Evolutionary conservation across 2,329 filamentous ascomycete species (phyloP).

Genomic region (Fusarium decemcellulare): DNA sequence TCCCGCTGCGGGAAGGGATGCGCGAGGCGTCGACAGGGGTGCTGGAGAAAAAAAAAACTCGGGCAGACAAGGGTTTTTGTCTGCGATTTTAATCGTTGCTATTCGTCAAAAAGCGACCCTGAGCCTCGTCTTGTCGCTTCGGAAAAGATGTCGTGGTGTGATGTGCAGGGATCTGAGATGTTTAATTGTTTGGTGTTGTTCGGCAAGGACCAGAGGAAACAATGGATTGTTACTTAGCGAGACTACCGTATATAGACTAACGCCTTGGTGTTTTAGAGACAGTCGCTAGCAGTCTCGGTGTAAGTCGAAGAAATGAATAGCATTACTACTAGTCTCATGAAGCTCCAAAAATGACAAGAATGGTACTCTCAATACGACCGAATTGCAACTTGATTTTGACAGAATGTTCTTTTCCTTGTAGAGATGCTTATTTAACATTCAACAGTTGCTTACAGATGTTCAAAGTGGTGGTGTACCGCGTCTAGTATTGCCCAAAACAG

Average conservation of each 20-base stretch:
- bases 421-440: too few relatives aligned
- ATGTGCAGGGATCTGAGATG: constrained; percentile 20
- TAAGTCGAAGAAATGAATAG: neutral
- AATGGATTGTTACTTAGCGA: too few relatives aligned
- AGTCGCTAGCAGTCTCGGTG: neutral
- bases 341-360: too few relatives aligned
- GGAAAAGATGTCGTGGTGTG: neutral
- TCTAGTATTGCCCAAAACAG: neutral
- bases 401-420: too few relatives aligned
- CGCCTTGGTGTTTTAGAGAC: too few relatives aligned
- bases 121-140: neutral
- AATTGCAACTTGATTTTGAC: too few relatives aligned
- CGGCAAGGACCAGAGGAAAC: neutral
- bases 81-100: neutral
- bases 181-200: neutral
- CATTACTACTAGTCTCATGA: neutral
- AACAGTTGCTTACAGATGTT: too few relatives aligned
- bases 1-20: constrained; percentile 5
- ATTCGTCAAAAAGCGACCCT: neutral
- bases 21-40: neutral
- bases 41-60: neutral
- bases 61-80: neutral
- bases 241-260: neutral
- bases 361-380: too few relatives aligned
- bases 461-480: neutral